A percentile compares a stretch with the other conserved stretches of the same genome.
These are phyloP conservation scores for Elsinoe perseae DNA, from an alignment of 2,329 filamentous ascomycete genomes.

Conservation along the genomic window DNA sequence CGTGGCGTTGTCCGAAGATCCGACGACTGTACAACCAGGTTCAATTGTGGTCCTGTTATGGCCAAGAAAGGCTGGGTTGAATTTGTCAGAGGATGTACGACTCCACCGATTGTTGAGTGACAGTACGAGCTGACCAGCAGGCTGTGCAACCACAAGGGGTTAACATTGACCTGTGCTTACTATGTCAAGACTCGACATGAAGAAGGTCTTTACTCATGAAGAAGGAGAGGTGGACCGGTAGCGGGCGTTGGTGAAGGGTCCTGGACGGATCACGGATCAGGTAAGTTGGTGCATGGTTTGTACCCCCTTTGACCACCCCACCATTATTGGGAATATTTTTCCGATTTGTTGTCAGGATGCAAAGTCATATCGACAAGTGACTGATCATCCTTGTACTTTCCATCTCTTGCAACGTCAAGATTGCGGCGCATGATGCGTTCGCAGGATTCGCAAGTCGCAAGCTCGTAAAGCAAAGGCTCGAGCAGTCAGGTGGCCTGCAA, in stretches of 20 bases:
- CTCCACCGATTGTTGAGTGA: background rate
- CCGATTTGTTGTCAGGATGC: background rate
- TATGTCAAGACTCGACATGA: background rate
- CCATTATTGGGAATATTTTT: background rate
- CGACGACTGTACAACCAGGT: background rate
- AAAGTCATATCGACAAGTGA: background rate
- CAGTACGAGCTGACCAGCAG: background rate
- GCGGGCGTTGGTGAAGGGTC: background rate
- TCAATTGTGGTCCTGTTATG: background rate
- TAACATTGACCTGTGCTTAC: background rate
- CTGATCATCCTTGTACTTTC: background rate
- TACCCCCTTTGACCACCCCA: background rate
- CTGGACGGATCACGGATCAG: background rate
- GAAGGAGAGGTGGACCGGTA: background rate
- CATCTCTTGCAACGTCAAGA: background rate
- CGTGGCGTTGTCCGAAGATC: background rate
- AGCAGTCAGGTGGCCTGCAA: conserved; percentile 6
- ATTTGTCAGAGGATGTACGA: background rate
- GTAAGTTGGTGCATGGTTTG: background rate
- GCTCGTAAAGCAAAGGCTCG: background rate
- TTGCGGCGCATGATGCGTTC: background rate
- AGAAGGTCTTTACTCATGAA: background rate
- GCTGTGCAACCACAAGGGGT: background rate
- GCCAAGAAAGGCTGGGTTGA: background rate
- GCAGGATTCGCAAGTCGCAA: background rate